Base-by-base conservation (phyloP, 1,139 yeast genomes). In the Candida pseudoviswanathii region DNA sequence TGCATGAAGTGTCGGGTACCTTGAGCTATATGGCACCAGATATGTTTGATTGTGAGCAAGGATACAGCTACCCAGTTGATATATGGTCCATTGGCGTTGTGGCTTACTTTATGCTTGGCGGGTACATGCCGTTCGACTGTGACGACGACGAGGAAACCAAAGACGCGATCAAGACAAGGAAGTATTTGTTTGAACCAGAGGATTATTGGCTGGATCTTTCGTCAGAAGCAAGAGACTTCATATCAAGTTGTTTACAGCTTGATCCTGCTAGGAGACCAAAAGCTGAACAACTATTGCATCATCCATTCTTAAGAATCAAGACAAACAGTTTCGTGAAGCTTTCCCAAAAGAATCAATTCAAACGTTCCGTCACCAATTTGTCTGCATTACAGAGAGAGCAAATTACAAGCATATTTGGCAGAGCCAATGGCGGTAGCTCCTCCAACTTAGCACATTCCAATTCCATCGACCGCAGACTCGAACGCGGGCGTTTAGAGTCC, bases 1-100 rank as follows among this genome's bases (percentile, higher is more conserved):
- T 71, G 3, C 52, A 54, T 38, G 72, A 70, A 16, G 56, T 64
- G 7, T 77, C 83, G 36, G 94, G 95, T 0, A 87, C 95, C 0
- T 77, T 87, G 10, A 85, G 90, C 30, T 87, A 87, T 63, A 81
- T 87, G 81, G 86, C 91, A 0, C 91, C 91, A 0, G 91, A 86
- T 60, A 80, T 84, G 54, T 55, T 73, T 32, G 72, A 79, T 50
- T 64, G 71, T 24, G 70, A 78, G 50, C 62, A 67, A 34, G 85
- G 86, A 21, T 87, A 86, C 58, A 80, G 80, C 24, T 75, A 71
- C 55, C 77, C 79, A 0, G 86, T 85, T 0, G 95, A 87, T 62
- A 74, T 86, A 33, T 87, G 95, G 95, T 87, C 94, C 0, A 70
- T 86, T 26, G 94, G 94, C 1, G 92, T 86, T 5, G 71, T 85